phyloP scores from a whole-genome alignment of 164 flowering plant genomes.

The grape (Vitis vinifera) region DNA sequence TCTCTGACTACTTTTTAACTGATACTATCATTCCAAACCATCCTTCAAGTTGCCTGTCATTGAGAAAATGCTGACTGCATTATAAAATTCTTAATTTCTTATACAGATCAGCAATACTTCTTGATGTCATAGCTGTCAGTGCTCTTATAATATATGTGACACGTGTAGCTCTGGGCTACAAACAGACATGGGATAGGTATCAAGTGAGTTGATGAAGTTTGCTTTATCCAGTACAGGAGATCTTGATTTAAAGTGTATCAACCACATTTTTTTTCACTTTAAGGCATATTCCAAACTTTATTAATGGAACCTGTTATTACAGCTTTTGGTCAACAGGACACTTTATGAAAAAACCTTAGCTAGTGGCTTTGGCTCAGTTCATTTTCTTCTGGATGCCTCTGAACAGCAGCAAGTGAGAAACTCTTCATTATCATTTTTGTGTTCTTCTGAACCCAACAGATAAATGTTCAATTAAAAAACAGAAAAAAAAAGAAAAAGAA shows the following conservation, averaged over 20 bases:
- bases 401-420: constrained; percentile 90
- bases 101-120: constrained; percentile 79
- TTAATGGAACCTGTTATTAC: constrained; percentile 16
- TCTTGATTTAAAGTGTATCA: neutral
- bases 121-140: constrained; percentile 77
- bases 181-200: constrained; percentile 97
- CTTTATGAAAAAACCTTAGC: constrained; percentile 94
- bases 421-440: neutral
- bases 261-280: neutral
- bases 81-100: neutral
- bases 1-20: neutral
- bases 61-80: neutral
- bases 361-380: constrained; percentile 93
- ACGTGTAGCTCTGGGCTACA: constrained; percentile 90
- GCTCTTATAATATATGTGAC: constrained; percentile 70
- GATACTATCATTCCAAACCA: neutral
- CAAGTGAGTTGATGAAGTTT: constrained; percentile 55
- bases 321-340: constrained; percentile 91
- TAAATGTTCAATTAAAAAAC: too few relatives aligned
- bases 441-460: neutral
- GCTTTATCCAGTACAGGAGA: neutral
- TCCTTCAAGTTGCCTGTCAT: neutral
- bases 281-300: neutral
- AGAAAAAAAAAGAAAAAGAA: too few relatives aligned
- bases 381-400: constrained; percentile 94